Base-by-base conservation (phyloP, 179 eudicot genomes). In the Silene coronaria region DNA sequence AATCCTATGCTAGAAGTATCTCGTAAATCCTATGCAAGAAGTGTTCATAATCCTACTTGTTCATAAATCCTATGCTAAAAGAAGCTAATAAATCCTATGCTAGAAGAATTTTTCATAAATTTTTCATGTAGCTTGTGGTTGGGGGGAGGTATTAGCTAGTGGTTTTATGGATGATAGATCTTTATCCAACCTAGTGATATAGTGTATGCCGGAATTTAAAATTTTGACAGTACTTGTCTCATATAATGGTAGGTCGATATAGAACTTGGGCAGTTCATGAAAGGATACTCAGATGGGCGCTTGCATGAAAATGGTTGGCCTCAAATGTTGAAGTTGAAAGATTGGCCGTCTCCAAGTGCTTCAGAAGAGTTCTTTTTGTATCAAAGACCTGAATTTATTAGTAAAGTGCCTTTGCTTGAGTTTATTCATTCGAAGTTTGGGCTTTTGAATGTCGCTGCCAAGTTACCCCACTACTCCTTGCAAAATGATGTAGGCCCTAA, bases 321-420 rank as follows among this genome's bases (percentile, higher is more conserved):
- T 27, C 85, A 91, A 76, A 82, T 93, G 88, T 89, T 95, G 77
- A 90, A 86, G 86, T 80, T 95, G 83, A 95, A 93, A 82, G 95
- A 93, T 81, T 95, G 99, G 99, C 99, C 99, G 75, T 88, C 99
- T 59, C 97, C 97, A 26, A 89, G 90, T 88, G 91, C 97, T 82
- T 89, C 92, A 61, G 99, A 95, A 85, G 99, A 95, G 84, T 95
- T 95, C 82, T 80, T 95, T 76, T 80, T 87, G 82, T 93, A 85
- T 77, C 97, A 88, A 82, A 92, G 97, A 81, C 99, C 99, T 83
- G 99, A 95, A 55, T 89, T 95, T 78, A 89, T 93, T 58, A 93
- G 87, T 75, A 91, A 84, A 80, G 76, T 95, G 82, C 99, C 99
- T 67, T 86, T 91, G 79, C 90, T 95, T 60, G 99, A 95, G 80